These are phyloP conservation scores for Penicillium arizonense DNA, from an alignment of 495 filamentous ascomycete species.

Conservation along the genomic window DNA sequence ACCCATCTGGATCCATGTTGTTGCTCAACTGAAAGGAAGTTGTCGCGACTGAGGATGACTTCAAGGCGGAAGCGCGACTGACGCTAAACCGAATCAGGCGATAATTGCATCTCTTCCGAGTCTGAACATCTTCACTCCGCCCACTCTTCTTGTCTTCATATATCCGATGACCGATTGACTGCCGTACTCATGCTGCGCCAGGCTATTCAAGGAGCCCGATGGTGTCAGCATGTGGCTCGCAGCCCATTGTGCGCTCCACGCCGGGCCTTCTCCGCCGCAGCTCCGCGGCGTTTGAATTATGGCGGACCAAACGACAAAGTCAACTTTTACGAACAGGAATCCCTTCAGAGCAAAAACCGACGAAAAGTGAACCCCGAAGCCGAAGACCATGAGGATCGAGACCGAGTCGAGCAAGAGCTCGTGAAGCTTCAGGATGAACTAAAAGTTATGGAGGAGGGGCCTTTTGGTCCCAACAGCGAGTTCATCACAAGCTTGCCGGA, in stretches of 20 bases:
- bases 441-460: constrained; percentile 40
- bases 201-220: constrained; percentile 45
- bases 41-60: constrained; percentile 18
- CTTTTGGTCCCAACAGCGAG: constrained; percentile 39
- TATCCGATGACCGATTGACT: constrained; percentile 31
- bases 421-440: constrained; percentile 57
- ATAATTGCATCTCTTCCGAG: constrained; percentile 29
- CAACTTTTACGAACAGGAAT: constrained; percentile 44
- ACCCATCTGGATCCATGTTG: constrained; percentile 27
- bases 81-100: constrained; percentile 38
- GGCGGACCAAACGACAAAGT: constrained; percentile 46
- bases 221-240: constrained; percentile 42
- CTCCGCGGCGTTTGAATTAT: constrained; percentile 33
- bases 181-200: constrained; percentile 48
- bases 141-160: constrained; percentile 4
- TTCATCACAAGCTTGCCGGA: constrained; percentile 43
- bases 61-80: constrained; percentile 19
- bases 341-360: constrained; percentile 29
- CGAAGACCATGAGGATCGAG: constrained; percentile 45
- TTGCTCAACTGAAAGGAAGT: constrained; percentile 15
- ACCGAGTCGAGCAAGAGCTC: constrained; percentile 44
- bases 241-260: constrained; percentile 26
- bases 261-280: constrained; percentile 34
- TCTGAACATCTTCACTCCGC: constrained; percentile 6
- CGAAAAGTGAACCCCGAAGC: constrained; percentile 50